Evolutionary conservation across 169 alveolate genomes (phyloP), one percentile per base, ranked within the genome.

Genomic region (Plasmodium malariae): DNA sequence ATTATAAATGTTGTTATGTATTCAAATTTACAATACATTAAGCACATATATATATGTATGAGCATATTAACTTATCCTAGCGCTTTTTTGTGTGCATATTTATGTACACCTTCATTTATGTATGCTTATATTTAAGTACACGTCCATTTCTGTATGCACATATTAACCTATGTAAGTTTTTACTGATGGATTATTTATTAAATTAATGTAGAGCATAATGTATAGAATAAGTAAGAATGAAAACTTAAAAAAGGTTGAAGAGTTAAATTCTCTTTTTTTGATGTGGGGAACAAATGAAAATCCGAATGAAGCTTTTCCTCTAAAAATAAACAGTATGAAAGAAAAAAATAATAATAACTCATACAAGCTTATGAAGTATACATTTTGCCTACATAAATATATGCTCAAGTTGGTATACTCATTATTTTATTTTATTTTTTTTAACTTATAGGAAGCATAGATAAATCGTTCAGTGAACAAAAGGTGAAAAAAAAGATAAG

Each of bases 261-360:
- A 65, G 65, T 36, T 80, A 17, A 80, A 80, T 80, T 80, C 83
- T 12, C 90, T 80, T 51, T 80, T 80, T 54, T 68, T 80, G 32
- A 37, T 36, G 32, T 80, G 90, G 90, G 83, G 90, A 19, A 63
- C 80, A 11, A 80, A 51, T 57, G 90, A 80, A 65, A 80, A 65
- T 30, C 40, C 63, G 5, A 65, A 80, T 9, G 90, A 80, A 37
- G 19, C 90, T 36, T 80, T 80, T n/a, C 80, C 80, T 24, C 59
- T 80, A 28, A 80, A 80, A 68, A 32, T 80, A 2, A 80, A 54
- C 55, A 80, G 72, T 80, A 45, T 54, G 32, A 6, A 37, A 28
- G 14, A 3, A 51, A 30, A 55, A 48, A 51, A 9, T 48, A 32
- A 71, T 28, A 37, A 48, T n/a, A 14, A 49, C 37, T 32, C 28